Base-by-base conservation (phyloP, 192 early-diverging fungal species). In the Coemansia javaensis region DNA sequence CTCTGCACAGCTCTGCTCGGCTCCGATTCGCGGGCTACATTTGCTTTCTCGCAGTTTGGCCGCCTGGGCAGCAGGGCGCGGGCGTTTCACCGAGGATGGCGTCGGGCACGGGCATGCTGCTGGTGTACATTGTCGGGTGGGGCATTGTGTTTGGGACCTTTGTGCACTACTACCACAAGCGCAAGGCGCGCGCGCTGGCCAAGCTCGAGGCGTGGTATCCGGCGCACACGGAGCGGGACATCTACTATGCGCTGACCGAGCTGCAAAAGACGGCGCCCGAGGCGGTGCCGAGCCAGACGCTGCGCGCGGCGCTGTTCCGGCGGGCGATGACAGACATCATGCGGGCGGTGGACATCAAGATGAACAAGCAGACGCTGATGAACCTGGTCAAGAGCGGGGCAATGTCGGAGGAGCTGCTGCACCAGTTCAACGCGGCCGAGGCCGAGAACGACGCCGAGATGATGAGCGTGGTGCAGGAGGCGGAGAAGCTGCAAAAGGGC, bases 371-470 rank as follows among this genome's bases (percentile, higher is more conserved):
- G 30, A 78, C 85, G 8, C 68, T 97, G 40, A 60, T 77, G 18
- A 75, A 75, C 31, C 60, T 97, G 75, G 80, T 93, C 22, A 84
- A 84, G 44, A 69, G 80, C 11, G 91, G 91, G 0, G 79, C 83
- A 1, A 80, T 94, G 20, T 89, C 88, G 6, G 91, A 97, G 44
- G 89, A 87, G 33, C 63, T 93, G 53, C 77, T 82, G 82, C 82
- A 68, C 17, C 79, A 88, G 51, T 83, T 97, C 40, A 74, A 61
- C 11, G 54, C 77, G 5, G 87, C 91, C 9, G 91, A 94, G 63
- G 78, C 81, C 36, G 90, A 91, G 25, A 68, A 89, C 39, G 80
- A 90, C 54, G 45, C 53, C 6, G 94, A 97, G 59, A 60, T 90
- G 44, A 75, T 88, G 58, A 90, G 87, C 50, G 77, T 91, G 21